Conservation (phyloP, 1,284 basidiomycete genomes). For the Schizophyllum commune region DNA sequence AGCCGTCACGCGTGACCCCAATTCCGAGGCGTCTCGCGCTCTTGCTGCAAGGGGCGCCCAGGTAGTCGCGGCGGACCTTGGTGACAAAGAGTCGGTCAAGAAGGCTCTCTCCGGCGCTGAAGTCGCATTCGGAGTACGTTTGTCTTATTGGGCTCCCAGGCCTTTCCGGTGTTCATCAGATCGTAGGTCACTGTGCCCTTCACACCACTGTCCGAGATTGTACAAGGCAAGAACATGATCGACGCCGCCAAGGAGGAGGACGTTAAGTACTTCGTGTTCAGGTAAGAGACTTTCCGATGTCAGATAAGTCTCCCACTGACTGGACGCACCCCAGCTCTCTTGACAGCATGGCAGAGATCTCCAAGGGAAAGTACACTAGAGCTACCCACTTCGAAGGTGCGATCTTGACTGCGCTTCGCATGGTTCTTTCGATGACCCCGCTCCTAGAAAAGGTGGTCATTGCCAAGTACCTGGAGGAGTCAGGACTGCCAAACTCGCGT, state of each 20-base stretch:
- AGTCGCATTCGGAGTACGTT: not conserved
- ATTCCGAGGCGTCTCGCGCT: conserved; percentile 1
- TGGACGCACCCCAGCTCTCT: not conserved
- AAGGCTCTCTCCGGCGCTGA: not conserved
- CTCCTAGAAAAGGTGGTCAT: not conserved
- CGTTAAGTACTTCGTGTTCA: not conserved
- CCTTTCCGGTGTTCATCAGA: not conserved
- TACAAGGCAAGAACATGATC: not conserved
- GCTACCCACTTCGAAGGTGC: not conserved
- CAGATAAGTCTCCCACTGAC: not conserved
- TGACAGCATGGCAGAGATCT: not conserved
- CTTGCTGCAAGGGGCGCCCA: conserved; percentile 2
- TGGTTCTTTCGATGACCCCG: not conserved
- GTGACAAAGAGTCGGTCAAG: not conserved
- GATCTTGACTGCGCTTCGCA: not conserved
- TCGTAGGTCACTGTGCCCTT: not conserved
- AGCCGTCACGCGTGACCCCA: conserved; percentile 1
- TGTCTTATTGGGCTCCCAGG: not conserved
- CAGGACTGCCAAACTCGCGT: not conserved
- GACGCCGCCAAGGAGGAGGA: not conserved
- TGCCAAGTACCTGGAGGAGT: not conserved
- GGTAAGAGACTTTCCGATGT: not conserved
- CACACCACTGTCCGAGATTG: not conserved
- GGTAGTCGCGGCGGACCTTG: conserved; percentile 1
- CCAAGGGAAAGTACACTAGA: not conserved